Evolutionary conservation across 768 basidiomycete genomes (phyloP).

Genomic region (Daedaleopsis nitida): DNA sequence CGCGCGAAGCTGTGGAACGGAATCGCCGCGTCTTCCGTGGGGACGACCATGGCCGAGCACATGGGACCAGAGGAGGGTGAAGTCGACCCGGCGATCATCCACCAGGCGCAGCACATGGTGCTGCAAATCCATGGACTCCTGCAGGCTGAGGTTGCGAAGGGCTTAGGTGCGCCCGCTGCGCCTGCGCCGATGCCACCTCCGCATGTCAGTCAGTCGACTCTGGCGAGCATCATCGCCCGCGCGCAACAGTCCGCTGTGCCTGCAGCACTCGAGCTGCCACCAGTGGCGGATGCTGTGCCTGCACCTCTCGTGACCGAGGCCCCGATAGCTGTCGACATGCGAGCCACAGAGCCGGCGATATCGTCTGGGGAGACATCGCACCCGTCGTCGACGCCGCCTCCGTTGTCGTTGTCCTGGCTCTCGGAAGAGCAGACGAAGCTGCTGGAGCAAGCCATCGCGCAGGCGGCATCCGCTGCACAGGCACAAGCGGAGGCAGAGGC

Average conservation of each 20-base stretch:
- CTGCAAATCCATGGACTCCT: slow-evolving; percentile 57
- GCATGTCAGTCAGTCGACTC: slow-evolving; percentile 60
- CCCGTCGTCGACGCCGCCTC: slow-evolving; percentile 27
- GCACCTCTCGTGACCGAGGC: slow-evolving; percentile 1
- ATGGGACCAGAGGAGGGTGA: slow-evolving; percentile 61
- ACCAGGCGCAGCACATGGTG: slow-evolving; percentile 52
- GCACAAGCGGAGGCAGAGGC: slow-evolving; percentile 81
- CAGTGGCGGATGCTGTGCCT: neutral
- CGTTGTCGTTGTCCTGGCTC: slow-evolving; percentile 68
- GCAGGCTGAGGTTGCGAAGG: slow-evolving; percentile 58
- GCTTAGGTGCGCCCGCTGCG: slow-evolving; percentile 40
- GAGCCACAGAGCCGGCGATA: slow-evolving; percentile 4
- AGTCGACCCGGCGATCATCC: slow-evolving; percentile 49
- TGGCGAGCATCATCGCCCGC: slow-evolving; percentile 74
- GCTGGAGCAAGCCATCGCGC: slow-evolving; percentile 73
- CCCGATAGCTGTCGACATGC: slow-evolving; percentile 9
- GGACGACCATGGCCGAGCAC: slow-evolving; percentile 12
- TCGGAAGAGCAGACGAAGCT: slow-evolving; percentile 72
- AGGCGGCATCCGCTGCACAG: slow-evolving; percentile 72
- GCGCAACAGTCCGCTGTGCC: slow-evolving; percentile 52
- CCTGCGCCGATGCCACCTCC: slow-evolving; percentile 36
- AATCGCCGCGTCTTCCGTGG: slow-evolving; percentile 41
- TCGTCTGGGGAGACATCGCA: slow-evolving; percentile 12
- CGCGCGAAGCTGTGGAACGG: slow-evolving; percentile 72
- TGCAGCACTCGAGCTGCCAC: slow-evolving; percentile 1